A percentile compares a stretch with the other conserved stretches of the same genome.
Conservation (phyloP, 1,284 basidiomycete genomes). For the Cystobasidiaceae sp. region DNA sequence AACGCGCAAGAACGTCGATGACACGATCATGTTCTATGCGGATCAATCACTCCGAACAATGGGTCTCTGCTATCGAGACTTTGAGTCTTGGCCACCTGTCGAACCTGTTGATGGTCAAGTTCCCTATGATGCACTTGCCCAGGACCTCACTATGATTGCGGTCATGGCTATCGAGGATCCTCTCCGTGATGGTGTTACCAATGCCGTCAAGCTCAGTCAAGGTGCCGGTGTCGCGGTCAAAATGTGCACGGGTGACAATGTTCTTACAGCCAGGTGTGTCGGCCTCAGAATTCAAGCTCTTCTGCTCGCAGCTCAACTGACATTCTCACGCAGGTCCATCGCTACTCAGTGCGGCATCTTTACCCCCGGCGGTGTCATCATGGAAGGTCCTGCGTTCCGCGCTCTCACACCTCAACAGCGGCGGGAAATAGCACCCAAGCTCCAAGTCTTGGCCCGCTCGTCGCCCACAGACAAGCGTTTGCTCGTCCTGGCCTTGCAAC, state of each 20-base stretch:
- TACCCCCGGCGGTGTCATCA: slow-evolving; percentile 83
- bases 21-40: slow-evolving; percentile 94
- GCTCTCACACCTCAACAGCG: slow-evolving; percentile 52
- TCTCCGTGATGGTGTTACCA: slow-evolving; percentile 77
- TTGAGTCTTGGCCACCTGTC: slow-evolving; percentile 75
- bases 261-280: slow-evolving; percentile 59
- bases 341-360: slow-evolving; percentile 93
- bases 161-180: slow-evolving; percentile 96
- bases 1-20: slow-evolving; percentile 67
- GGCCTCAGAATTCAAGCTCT: not conserved
- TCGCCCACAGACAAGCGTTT: slow-evolving; percentile 96
- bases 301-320: no score
- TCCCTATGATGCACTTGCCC: slow-evolving; percentile 64
- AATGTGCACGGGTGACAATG: slow-evolving; percentile 99
- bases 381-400: slow-evolving; percentile 81
- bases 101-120: slow-evolving; percentile 54
- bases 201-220: slow-evolving; percentile 63
- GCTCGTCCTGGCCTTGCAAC: slow-evolving; percentile 81
- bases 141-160: slow-evolving; percentile 74
- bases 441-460: slow-evolving; percentile 75
- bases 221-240: slow-evolving; percentile 83
- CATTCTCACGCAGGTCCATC: slow-evolving; percentile 60
- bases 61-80: slow-evolving; percentile 85
- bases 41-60: slow-evolving; percentile 91
- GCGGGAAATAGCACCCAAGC: slow-evolving; percentile 53